Base-by-base conservation (phyloP, 345 rosid genomes). In the Reutealis trisperma region DNA sequence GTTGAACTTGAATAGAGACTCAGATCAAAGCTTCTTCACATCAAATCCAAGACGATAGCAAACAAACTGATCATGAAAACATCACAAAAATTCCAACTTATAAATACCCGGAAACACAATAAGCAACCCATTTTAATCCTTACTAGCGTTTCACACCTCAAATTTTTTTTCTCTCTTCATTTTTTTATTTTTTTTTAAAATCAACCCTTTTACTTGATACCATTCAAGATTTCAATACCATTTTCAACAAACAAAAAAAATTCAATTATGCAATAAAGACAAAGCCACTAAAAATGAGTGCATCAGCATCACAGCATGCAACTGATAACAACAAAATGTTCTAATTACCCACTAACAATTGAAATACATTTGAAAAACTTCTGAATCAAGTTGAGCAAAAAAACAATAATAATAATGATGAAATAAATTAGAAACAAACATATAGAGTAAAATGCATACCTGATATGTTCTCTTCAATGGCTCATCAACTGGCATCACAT, bases 401-500 rank as follows among this genome's bases (percentile, higher is more conserved):
- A 68, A 84, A 82, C 78, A 85, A 41, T 30, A 77, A 25, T 16
- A 41, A 72, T 52, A 44, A 67, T 10, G 37, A 65, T 10, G n/a
- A 72, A 57, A 58, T 18, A 32, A 22, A 13, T 27, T 58, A 30
- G 54, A 57, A 42, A 19, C 49, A 15, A 10, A 18, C 21, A 18
- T 54, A 18, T 19, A 54, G 8, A 54, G n/a, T 41, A 45, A 74
- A 83, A 64, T 65, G 78, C 71, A 42, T 74, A 91, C 96, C 96
- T 90, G 78, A 76, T 82, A 86, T 72, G 93, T 88, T 42, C 47
- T 77, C 85, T 77, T 85, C 83, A 90, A 74, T 44, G 86, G 83
- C 83, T 87, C 93, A 42, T 91, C 96, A 76, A 87, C 96, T 89
- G 89, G 66, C 76, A 83, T 44, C 60, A 27, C 79, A 75, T 75